Base-by-base conservation (phyloP, 495 filamentous ascomycete genomes). In the Alectoria sarmentosa region DNA sequence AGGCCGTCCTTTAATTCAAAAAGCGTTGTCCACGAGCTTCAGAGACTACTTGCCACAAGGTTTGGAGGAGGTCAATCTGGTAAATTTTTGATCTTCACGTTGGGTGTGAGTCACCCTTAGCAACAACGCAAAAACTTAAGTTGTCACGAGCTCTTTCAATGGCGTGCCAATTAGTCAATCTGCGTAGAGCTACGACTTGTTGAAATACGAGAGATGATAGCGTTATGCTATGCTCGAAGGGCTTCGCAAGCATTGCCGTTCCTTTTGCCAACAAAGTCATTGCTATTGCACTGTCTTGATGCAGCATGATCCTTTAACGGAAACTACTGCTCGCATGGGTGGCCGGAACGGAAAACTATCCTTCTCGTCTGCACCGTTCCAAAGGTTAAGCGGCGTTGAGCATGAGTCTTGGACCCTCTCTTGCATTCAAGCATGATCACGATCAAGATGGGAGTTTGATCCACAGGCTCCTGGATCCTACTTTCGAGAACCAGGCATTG, bases 121-220 rank as follows among this genome's bases (percentile, higher is more conserved):
- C 36, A 38, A 57, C 52, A 58, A 71, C 74, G 90, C 90, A 92
- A 88, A 87, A 89, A 86, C 87, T 94, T 95, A 84, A 96, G 92
- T 92, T 95, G 88, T 80, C 91, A 90, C 84, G 78, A 77, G 76
- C 75, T 74, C 72, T 78, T 69, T 78, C 87, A 80, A 86, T 93
- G 86, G 81, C 78, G 84, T 91, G 89, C 82, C 86, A 84, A 91
- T 93, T 83, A 91, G 92, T 96, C 91, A 89, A 82, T 86, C 86
- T 94, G 91, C 92, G 89, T 80, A 96, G 81, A 96, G 80, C 67
- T 75, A 90, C 65, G 63, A 67, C 74, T 75, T 75, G 70, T 76
- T 76, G 67, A 38, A 37, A n/a, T 36, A 70, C 68, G 19, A 52
- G 52, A 65, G 65, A 38, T 36, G 26, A 60, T 36, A 64, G 70